Evolutionary conservation across 2,329 filamentous ascomycete genomes (phyloP), one percentile per base, ranked within the genome.

Genomic region (Apiospora kogelbergensis): DNA sequence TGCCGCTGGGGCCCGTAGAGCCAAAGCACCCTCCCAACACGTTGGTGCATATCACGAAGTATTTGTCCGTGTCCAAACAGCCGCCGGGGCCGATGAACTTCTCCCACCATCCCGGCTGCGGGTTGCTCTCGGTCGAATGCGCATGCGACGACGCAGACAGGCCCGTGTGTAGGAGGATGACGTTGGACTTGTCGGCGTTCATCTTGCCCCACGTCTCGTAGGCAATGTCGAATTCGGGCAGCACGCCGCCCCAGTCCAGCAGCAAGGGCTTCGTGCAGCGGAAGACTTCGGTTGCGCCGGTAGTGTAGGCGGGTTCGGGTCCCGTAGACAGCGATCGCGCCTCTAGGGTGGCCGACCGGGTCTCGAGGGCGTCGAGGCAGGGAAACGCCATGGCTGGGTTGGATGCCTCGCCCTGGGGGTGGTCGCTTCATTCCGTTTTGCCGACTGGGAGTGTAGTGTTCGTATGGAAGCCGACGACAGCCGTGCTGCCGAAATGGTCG

Each of bases 121-220:
- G 88, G 79, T 99, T 99, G 11, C 85, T 84, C 67, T 88, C 86
- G n/a, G 95, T 98, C 69, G 94, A 98, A 77, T 95, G 95, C 1
- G 96, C 96, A 81, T 99, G 96, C 69, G 95, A 98, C 7, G 95
- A 98, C n/a, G 96, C 96, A 0, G 95, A 98, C 6, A 99, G 86
- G 10, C 96, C 96, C 0, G 96, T 99, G 79, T 98, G 94, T 2
- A 99, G 83, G 10, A 99, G 86, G 71, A 99, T 96, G 4, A 91
- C 94, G 79, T 99, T 99, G 77, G 89, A 93, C 80, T 88, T 92
- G 80, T 94, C 90, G 22, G 85, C 82, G 77, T 97, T 97, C 78
- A 97, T 83, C 42, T 83, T 83, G 2, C 95, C 95, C 95, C 95
- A 98, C 0, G 93, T 91, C 81, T 98, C 95, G 80, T 97, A 98